Evolutionary conservation across 2,329 filamentous ascomycete genomes (phyloP).

Genomic region (Cladosporium sp.): DNA sequence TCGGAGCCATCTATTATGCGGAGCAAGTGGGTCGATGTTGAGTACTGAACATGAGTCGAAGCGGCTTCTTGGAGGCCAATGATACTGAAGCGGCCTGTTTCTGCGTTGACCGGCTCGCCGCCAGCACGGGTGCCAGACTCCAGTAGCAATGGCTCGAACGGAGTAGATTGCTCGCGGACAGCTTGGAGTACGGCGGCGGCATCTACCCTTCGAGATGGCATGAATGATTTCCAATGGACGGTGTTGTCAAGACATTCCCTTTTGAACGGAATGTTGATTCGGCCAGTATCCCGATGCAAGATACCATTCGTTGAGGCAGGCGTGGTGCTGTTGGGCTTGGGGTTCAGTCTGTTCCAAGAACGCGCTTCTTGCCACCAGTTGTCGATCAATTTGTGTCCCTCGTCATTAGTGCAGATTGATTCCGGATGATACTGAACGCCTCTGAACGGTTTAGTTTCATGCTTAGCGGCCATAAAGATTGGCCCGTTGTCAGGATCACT

Average conservation of each 20-base stretch:
- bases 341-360: conserved; percentile 24
- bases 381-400: conserved; percentile 63
- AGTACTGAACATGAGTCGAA: conserved; percentile 31
- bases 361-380: conserved; percentile 74
- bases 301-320: neutral
- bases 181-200: conserved; percentile 42
- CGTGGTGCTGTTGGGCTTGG: neutral
- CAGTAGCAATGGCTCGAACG: conserved; percentile 44
- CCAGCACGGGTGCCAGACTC: conserved; percentile 51
- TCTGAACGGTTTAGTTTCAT: conserved; percentile 72
- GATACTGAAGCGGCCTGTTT: conserved; percentile 70
- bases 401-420: conserved; percentile 76
- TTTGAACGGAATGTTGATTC: neutral
- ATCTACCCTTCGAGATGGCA: conserved; percentile 29
- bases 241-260: neutral
- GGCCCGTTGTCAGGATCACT: conserved; percentile 50
- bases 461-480: conserved; percentile 78
- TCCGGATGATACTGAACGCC: conserved; percentile 91
- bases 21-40: conserved; percentile 24
- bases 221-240: conserved; percentile 12
- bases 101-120: conserved; percentile 43
- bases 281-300: neutral
- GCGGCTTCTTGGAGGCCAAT: conserved; percentile 63
- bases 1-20: conserved; percentile 19
- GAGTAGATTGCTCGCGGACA: conserved; percentile 34